phyloP scores from a whole-genome alignment of 495 filamentous ascomycete genomes.

The Aspergillus indologenus region DNA sequence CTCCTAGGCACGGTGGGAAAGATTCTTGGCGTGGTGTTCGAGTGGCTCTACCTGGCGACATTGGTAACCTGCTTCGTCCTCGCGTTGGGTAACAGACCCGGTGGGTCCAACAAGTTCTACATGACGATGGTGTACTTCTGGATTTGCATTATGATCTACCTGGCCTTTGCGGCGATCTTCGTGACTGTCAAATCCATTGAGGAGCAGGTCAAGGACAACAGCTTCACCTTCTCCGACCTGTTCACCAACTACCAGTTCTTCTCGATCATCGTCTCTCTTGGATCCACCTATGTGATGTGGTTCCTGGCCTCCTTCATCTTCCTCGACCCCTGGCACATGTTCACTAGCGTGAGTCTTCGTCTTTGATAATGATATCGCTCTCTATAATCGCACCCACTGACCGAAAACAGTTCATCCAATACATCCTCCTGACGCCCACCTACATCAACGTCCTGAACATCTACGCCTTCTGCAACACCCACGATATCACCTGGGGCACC shows the following conservation, averaged over 20 bases:
- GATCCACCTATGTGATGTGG: conserved; percentile 93
- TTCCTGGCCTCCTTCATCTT: conserved; percentile 89
- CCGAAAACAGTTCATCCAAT: conserved; percentile 74
- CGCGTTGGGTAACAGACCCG: conserved; percentile 92
- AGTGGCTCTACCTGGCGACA: conserved; percentile 92
- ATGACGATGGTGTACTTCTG: conserved; percentile 98
- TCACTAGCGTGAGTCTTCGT: conserved; percentile 61
- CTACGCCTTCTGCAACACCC: conserved; percentile 97
- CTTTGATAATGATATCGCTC: conserved; percentile 7
- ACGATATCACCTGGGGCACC: conserved; percentile 96
- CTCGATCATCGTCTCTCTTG: conserved; percentile 85
- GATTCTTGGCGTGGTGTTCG: conserved; percentile 83
- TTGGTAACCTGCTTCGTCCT: conserved; percentile 94
- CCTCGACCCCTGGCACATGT: conserved; percentile 99
- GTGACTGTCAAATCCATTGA: conserved; percentile 88
- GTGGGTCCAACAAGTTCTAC: conserved; percentile 88
- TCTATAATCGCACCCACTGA: conserved; percentile 12
- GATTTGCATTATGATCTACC: conserved; percentile 91
- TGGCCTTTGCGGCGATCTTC: conserved; percentile 92
- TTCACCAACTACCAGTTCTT: conserved; percentile 89
- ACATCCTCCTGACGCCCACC: conserved; percentile 89
- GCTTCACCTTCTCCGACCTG: conserved; percentile 65
- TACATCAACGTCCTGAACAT: conserved; percentile 98
- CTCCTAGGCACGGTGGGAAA: conserved; percentile 72
- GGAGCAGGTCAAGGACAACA: conserved; percentile 51